These are phyloP conservation scores for Xylaria sp. DNA, from an alignment of 2,329 filamentous ascomycete species.

Conservation along the genomic window DNA sequence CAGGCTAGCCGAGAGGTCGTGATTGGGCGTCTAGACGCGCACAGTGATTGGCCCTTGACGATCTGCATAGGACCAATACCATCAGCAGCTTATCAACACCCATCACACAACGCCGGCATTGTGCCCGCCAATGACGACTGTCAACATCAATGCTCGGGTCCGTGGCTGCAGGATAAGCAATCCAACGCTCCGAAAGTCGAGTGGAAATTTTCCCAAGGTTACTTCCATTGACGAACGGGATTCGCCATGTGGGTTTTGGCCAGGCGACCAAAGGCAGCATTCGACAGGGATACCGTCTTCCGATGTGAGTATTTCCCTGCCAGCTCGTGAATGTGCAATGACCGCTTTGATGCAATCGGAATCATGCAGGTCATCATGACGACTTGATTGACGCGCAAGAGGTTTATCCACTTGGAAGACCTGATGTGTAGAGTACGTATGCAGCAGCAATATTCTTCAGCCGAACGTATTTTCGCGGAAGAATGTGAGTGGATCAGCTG, in stretches of 20 bases:
- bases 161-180: constrained; percentile 40
- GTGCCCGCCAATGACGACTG: constrained; percentile 41
- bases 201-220: constrained; percentile 10
- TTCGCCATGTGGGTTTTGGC: constrained; percentile 25
- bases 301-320: constrained; percentile 29
- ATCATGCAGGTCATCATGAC: constrained; percentile 30
- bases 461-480: constrained; percentile 2
- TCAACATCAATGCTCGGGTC: constrained; percentile 34
- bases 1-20: constrained; percentile 48
- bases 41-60: constrained; percentile 48
- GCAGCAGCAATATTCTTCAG: constrained; percentile 29
- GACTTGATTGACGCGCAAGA: constrained; percentile 18
- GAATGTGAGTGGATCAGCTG: constrained; percentile 23
- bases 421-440: constrained; percentile 25
- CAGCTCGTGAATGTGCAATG: constrained; percentile 26
- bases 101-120: constrained; percentile 47
- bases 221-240: constrained; percentile 21
- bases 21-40: constrained; percentile 55
- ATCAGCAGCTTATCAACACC: constrained; percentile 46
- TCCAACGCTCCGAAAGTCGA: constrained; percentile 26
- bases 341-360: constrained; percentile 17
- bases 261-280: constrained; percentile 11
- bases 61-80: constrained; percentile 47
- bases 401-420: constrained; percentile 37
- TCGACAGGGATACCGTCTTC: constrained; percentile 33